Percentiles rank a stretch among this genome's conserved stretches.
These are phyloP conservation scores for Dipteronia dyeriana DNA, from an alignment of 345 rosid genomes.

Conservation along the genomic window DNA sequence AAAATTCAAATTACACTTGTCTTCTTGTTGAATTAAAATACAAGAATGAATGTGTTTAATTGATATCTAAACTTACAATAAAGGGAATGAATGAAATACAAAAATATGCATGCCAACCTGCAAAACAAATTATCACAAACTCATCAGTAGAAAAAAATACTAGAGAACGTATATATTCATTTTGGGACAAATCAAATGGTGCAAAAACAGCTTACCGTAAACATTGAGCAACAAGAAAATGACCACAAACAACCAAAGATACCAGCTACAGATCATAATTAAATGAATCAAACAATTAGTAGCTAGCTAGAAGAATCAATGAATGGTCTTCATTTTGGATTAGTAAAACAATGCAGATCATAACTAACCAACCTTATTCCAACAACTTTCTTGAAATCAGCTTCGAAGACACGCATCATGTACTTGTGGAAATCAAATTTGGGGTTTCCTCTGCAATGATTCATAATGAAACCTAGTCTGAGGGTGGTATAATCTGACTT, in stretches of 20 bases:
- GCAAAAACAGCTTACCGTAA: slow-evolving; percentile 38
- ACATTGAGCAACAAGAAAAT: slow-evolving; percentile 77
- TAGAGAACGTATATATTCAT: background rate
- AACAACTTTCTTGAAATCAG: slow-evolving; percentile 90
- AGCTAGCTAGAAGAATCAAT: too few relatives aligned
- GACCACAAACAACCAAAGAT: slow-evolving; percentile 83
- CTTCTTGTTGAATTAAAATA: background rate
- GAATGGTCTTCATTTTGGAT: too few relatives aligned
- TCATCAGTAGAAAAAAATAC: background rate
- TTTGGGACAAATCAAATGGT: background rate
- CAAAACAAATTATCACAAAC: slow-evolving; percentile 12
- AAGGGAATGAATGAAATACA: slow-evolving; percentile 76
- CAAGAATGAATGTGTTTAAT: background rate
- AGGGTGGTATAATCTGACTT: slow-evolving; percentile 75
- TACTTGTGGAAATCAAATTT: slow-evolving; percentile 84
- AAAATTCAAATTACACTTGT: background rate
- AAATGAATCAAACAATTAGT: background rate
- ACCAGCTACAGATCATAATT: slow-evolving; percentile 65
- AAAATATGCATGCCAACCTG: slow-evolving; percentile 88
- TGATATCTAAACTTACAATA: slow-evolving; percentile 43
- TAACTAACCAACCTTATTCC: slow-evolving; percentile 69
- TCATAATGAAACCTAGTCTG: slow-evolving; percentile 80
- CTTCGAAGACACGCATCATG: slow-evolving; percentile 86
- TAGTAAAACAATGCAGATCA: too few relatives aligned
- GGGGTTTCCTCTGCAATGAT: slow-evolving; percentile 73